These are phyloP conservation scores for Candida gigantensis DNA, from an alignment of 1,139 yeast genomes.

Conservation along the genomic window DNA sequence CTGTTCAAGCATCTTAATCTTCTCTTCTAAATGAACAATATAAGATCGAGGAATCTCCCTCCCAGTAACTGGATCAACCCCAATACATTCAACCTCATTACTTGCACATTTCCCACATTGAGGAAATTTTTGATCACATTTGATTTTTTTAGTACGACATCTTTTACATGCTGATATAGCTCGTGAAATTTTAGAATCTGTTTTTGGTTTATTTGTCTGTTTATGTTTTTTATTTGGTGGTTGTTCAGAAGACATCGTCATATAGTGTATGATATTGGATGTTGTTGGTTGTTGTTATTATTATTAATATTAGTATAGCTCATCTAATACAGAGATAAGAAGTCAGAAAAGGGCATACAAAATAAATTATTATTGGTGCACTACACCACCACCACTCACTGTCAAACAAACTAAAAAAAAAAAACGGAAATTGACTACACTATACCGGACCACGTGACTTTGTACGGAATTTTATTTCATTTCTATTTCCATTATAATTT, in stretches of 20 bases:
- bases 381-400: too few species aligned
- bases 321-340: too few species aligned
- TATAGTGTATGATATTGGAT: too few species aligned
- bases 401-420: too few species aligned
- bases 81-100: conserved; percentile 73
- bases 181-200: conserved; percentile 38
- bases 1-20: conserved; percentile 56
- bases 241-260: neutral
- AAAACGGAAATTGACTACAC: too few species aligned
- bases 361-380: too few species aligned
- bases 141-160: conserved; percentile 75
- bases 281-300: too few species aligned
- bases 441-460: too few species aligned
- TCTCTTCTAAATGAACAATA: conserved; percentile 69
- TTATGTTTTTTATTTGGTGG: conserved; percentile 9
- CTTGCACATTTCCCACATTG: conserved; percentile 70
- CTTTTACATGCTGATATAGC: conserved; percentile 81
- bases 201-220: conserved; percentile 4
- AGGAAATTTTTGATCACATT: conserved; percentile 84
- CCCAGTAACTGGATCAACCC: conserved; percentile 86
- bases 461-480: too few species aligned
- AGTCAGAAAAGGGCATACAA: too few species aligned
- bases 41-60: conserved; percentile 83
- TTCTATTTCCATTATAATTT: too few species aligned
- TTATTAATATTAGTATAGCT: too few species aligned